Conservation (phyloP, 345 rosid genomes). For the Lagerstroemia speciosa region DNA sequence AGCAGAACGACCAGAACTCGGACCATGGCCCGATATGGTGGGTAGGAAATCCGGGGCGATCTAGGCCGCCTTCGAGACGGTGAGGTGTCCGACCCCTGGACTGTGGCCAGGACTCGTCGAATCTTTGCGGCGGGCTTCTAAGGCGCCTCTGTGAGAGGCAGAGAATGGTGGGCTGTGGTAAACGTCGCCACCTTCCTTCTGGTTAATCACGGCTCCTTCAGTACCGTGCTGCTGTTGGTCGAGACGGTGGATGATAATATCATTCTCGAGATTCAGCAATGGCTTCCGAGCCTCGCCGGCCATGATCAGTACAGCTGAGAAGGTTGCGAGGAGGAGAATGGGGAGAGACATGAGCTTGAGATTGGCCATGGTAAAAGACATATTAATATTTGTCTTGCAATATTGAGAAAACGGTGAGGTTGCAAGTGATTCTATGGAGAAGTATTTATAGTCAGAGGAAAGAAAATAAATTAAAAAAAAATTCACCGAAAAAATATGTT, state of each 20-base stretch:
- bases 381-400: background rate
- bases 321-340: background rate
- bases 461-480: no score
- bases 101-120: background rate
- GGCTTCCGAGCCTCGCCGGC: background rate
- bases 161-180: background rate
- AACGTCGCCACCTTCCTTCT: background rate
- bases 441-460: no score
- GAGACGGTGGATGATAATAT: background rate
- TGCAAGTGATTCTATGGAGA: background rate
- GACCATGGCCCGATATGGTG: background rate
- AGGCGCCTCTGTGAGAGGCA: background rate
- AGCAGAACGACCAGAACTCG: background rate
- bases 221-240: background rate
- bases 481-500: no score
- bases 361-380: background rate
- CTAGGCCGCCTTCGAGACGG: background rate
- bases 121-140: background rate
- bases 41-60: background rate
- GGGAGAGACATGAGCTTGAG: background rate
- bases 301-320: background rate
- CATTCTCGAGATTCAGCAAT: background rate
- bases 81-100: background rate
- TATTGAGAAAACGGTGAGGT: background rate
- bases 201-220: background rate